Conservation (phyloP, 768 basidiomycete species). For the Phaeotremella skinneri region DNA sequence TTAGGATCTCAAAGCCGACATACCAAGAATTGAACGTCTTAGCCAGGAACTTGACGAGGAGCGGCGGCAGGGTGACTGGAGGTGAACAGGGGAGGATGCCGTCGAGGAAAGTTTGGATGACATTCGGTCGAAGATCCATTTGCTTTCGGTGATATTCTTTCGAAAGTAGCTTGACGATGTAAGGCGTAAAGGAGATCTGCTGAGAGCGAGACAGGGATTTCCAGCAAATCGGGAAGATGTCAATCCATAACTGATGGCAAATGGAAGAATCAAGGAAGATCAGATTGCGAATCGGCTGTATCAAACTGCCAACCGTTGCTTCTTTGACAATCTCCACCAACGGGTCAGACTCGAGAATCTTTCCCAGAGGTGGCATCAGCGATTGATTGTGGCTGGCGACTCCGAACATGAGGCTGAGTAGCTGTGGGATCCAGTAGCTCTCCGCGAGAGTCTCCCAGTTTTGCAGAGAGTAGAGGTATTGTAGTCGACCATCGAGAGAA, state of each 20-base stretch:
- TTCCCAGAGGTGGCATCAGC: constrained; percentile 33
- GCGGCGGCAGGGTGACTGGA: constrained; percentile 83
- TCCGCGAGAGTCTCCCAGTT: constrained; percentile 91
- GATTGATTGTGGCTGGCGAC: constrained; percentile 54
- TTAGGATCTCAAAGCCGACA: constrained; percentile 78
- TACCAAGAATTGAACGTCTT: constrained; percentile 98
- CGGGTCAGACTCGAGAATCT: constrained; percentile 26
- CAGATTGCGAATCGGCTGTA: constrained; percentile 77
- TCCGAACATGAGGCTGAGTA: constrained; percentile 84
- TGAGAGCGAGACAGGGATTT: constrained; percentile 77
- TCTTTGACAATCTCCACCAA: constrained; percentile 19
- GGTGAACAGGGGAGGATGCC: constrained; percentile 83
- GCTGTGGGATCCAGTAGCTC: constrained; percentile 90
- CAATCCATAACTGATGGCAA: constrained; percentile 81
- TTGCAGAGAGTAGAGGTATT: constrained; percentile 88
- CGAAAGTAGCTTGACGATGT: constrained; percentile 83
- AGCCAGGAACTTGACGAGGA: constrained; percentile 91
- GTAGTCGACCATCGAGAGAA: constrained; percentile 73
- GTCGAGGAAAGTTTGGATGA: constrained; percentile 83
- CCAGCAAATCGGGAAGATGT: constrained; percentile 84
- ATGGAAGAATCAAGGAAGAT: constrained; percentile 72
- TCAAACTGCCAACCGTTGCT: constrained; percentile 55
- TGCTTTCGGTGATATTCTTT: constrained; percentile 92
- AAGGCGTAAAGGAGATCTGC: constrained; percentile 81
- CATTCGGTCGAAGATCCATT: constrained; percentile 81